Percentiles rank a stretch among this genome's conserved stretches.
phyloP scores from a whole-genome alignment of 163 green algal genomes.

The Volvox carteri region DNA sequence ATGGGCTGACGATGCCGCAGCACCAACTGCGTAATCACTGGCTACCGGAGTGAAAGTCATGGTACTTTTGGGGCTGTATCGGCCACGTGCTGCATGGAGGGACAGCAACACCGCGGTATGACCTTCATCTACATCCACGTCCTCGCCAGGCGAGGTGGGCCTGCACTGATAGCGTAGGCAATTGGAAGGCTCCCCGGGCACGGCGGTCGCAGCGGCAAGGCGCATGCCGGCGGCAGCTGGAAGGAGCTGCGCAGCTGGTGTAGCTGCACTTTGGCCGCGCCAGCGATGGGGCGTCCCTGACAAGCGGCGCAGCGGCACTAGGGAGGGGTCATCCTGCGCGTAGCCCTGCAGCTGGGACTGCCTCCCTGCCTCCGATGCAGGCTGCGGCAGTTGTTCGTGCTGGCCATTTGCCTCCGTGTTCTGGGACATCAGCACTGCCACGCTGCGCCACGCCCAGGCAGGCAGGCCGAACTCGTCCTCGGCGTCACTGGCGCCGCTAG shows the following conservation, averaged over 20 bases:
- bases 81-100: conserved; percentile 1
- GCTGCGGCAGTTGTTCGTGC: neutral
- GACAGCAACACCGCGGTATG: neutral
- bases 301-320: conserved; percentile 33
- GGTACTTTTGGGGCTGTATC: neutral
- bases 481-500: neutral
- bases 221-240: neutral
- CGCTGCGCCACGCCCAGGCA: conserved; percentile 22
- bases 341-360: neutral
- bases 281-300: conserved; percentile 19
- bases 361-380: neutral
- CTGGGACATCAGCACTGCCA: conserved; percentile 5
- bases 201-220: neutral
- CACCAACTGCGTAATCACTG: neutral
- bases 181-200: neutral
- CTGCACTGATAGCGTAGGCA: neutral
- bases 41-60: neutral
- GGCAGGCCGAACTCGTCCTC: conserved; percentile 25
- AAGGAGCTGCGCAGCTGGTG: neutral
- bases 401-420: neutral
- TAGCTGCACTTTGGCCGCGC: neutral
- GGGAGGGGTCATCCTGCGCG: neutral
- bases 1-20: neutral
- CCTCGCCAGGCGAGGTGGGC: neutral
- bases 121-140: neutral